Percentiles rank a stretch among this genome's conserved stretches.
Conservation (phyloP, 148 eudicot genomes). For the Chenopodium suecicum region DNA sequence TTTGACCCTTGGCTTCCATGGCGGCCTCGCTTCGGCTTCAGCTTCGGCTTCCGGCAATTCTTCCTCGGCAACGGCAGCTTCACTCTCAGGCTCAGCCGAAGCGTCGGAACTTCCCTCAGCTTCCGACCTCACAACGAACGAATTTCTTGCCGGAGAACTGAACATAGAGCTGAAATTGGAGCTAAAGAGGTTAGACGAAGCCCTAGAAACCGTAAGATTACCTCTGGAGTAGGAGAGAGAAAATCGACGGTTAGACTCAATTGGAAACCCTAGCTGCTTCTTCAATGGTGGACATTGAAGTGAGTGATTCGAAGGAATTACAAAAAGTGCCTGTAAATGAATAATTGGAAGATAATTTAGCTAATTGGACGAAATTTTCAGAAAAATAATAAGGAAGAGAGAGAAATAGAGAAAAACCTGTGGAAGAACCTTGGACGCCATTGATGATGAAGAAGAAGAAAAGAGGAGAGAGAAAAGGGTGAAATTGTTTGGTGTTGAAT, state of each 20-base stretch:
- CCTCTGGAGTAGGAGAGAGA: slow-evolving; percentile 28
- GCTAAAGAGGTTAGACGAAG: slow-evolving; percentile 23
- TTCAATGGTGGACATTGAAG: slow-evolving; percentile 32
- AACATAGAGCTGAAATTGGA: slow-evolving; percentile 19
- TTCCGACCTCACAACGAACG: slow-evolving; percentile 56
- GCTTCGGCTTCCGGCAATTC: slow-evolving; percentile 23
- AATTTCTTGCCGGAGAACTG: slow-evolving; percentile 23
- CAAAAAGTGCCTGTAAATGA: slow-evolving; percentile 38
- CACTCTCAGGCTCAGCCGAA: slow-evolving; percentile 25
- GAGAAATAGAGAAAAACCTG: slow-evolving; percentile 25
- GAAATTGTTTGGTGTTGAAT: not conserved
- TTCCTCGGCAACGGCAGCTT: slow-evolving; percentile 29
- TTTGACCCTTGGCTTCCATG: slow-evolving; percentile 47
- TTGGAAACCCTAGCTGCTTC: slow-evolving; percentile 42
- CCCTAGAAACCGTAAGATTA: slow-evolving; percentile 27
- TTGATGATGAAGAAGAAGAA: slow-evolving; percentile 18
- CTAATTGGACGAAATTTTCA: not conserved
- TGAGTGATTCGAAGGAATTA: slow-evolving; percentile 36
- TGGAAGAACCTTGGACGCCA: slow-evolving; percentile 46
- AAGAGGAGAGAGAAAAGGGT: not conserved
- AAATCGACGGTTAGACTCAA: slow-evolving; percentile 29
- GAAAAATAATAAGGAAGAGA: slow-evolving; percentile 1
- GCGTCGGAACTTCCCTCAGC: slow-evolving; percentile 28
- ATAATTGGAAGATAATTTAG: not conserved
- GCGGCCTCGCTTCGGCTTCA: slow-evolving; percentile 29